Conservation (phyloP, 1,284 basidiomycete genomes). For the Boletus albobrunnescens region DNA sequence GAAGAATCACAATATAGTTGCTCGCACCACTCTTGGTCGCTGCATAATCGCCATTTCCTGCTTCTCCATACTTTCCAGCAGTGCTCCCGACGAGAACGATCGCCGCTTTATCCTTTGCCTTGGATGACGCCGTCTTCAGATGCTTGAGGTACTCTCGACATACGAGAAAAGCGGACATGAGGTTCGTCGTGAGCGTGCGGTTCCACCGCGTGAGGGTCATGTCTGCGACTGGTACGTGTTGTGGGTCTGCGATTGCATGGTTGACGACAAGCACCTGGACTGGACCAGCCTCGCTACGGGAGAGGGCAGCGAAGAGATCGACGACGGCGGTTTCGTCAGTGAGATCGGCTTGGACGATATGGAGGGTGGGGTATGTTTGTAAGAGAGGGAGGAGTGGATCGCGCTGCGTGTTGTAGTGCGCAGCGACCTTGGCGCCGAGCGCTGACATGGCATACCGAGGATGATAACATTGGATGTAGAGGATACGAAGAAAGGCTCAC, state of each 20-base stretch:
- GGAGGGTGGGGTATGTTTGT: constrained; percentile 36
- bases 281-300: constrained; percentile 39
- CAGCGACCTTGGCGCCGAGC: constrained; percentile 67
- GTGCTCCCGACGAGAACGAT: constrained; percentile 69
- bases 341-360: constrained; percentile 55
- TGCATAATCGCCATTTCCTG: constrained; percentile 62
- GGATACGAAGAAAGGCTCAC: constrained; percentile 36
- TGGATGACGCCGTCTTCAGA: constrained; percentile 41
- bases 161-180: constrained; percentile 68
- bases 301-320: constrained; percentile 41
- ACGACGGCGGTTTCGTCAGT: constrained; percentile 51
- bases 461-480: too few species aligned
- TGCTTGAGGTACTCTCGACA: constrained; percentile 55
- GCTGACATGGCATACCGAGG: too few species aligned
- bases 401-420: constrained; percentile 66
- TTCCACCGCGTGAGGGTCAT: constrained; percentile 69
- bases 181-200: constrained; percentile 56
- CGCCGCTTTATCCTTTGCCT: constrained; percentile 48
- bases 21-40: constrained; percentile 55
- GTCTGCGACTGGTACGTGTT: constrained; percentile 48
- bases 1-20: not conserved
- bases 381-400: too few species aligned
- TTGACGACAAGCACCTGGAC: constrained; percentile 61
- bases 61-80: constrained; percentile 71
- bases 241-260: constrained; percentile 57